Conservation (phyloP, 805 yeast species). For the Ogataea saltuana region DNA sequence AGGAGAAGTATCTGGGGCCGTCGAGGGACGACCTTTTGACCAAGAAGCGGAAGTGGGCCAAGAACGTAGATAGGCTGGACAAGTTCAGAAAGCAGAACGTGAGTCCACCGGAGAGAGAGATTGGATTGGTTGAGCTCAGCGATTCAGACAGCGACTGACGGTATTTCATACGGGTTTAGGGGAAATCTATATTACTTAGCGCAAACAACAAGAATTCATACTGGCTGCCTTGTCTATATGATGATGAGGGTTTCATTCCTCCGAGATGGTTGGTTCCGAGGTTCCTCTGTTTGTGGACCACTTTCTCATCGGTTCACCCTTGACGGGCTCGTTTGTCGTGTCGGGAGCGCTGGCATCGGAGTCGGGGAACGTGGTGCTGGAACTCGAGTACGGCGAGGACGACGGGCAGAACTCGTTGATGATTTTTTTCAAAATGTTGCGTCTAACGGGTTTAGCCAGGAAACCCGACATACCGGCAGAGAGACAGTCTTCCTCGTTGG, state of each 20-base stretch:
- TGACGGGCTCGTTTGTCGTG: neutral
- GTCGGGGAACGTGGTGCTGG: conserved; percentile 2
- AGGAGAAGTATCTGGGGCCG: conserved; percentile 20
- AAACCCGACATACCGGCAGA: conserved; percentile 94
- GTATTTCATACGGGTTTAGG: too few relatives aligned
- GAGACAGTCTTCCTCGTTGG: conserved; percentile 81
- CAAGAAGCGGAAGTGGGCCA: conserved; percentile 19
- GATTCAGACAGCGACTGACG: conserved; percentile 8
- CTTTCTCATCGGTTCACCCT: too few relatives aligned
- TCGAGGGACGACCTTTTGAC: conserved; percentile 20
- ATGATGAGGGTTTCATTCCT: too few relatives aligned
- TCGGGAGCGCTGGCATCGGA: neutral
- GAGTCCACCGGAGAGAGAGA: conserved; percentile 1
- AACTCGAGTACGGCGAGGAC: neutral
- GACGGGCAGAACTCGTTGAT: conserved; percentile 45
- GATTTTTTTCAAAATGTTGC: conserved; percentile 64
- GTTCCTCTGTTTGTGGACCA: conserved; percentile 1
- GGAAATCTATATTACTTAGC: too few relatives aligned
- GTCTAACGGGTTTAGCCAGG: conserved; percentile 81
- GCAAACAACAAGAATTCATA: too few relatives aligned
- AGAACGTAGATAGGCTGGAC: conserved; percentile 6
- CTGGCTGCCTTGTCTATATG: too few relatives aligned
- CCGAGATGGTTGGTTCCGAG: conserved; percentile 17
- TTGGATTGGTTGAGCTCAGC: conserved; percentile 8
- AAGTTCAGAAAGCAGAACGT: conserved; percentile 1